Evolutionary conservation across 306 rosid genomes (phyloP).

Genomic region (Quercus suber): DNA sequence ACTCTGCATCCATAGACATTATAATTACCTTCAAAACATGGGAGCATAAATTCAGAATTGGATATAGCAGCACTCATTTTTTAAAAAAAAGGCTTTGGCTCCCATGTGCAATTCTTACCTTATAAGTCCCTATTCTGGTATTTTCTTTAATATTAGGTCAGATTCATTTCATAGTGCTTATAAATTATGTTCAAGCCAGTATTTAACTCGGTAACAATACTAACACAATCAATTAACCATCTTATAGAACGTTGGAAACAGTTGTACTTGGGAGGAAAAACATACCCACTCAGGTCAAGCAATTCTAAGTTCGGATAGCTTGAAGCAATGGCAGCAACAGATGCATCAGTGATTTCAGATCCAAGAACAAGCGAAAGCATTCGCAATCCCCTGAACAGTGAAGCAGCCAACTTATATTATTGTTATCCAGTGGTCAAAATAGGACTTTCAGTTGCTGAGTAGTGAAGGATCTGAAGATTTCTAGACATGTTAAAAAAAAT

Average conservation of each 20-base stretch:
- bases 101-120: not conserved
- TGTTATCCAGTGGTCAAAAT: slow-evolving; percentile 1
- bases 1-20: not conserved
- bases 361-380: slow-evolving; percentile 99
- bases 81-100: not conserved
- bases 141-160: not conserved
- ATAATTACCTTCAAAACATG: not conserved
- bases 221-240: not conserved
- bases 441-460: not conserved
- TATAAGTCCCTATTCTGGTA: not conserved
- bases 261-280: slow-evolving; percentile 7
- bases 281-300: slow-evolving; percentile 97
- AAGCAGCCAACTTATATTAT: slow-evolving; percentile 13
- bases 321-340: slow-evolving; percentile 94
- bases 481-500: not conserved
- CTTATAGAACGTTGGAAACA: not conserved
- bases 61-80: not conserved
- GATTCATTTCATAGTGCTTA: not conserved
- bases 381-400: slow-evolving; percentile 58
- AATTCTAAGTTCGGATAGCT: slow-evolving; percentile 75
- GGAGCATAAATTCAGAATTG: not conserved
- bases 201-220: not conserved
- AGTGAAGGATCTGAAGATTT: not conserved
- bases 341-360: slow-evolving; percentile 90
- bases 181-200: too few relatives aligned